Percentiles rank a stretch among this genome's conserved stretches.
Evolutionary conservation across 169 alveolate genomes (phyloP).

Genomic region (Plasmodium inui): DNA sequence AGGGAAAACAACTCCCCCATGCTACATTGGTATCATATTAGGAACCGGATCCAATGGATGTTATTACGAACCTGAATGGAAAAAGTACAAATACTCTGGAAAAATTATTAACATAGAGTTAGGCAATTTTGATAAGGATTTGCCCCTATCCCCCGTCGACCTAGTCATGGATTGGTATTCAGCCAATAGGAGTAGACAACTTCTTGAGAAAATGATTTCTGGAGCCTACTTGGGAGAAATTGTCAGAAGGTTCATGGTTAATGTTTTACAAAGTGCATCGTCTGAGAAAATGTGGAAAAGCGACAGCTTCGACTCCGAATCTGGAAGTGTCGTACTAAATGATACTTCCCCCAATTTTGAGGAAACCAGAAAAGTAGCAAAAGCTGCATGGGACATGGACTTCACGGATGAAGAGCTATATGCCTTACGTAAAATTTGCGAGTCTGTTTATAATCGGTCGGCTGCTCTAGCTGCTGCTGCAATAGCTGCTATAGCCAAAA

Average conservation of each 20-base stretch:
- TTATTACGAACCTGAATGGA: constrained; percentile 89
- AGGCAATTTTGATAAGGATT: constrained; percentile 89
- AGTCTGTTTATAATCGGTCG: constrained; percentile 86
- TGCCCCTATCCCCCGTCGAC: constrained; percentile 90
- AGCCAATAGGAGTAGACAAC: constrained; percentile 89
- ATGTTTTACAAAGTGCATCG: constrained; percentile 84
- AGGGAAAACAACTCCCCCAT: constrained; percentile 84
- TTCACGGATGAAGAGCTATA: constrained; percentile 73
- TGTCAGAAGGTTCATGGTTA: constrained; percentile 84
- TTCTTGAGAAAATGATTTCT: constrained; percentile 89
- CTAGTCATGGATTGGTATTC: constrained; percentile 86
- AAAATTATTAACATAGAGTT: constrained; percentile 89
- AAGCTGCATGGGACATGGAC: constrained; percentile 83
- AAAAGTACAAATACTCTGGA: constrained; percentile 88
- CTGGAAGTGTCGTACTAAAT: constrained; percentile 82
- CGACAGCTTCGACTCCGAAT: constrained; percentile 82
- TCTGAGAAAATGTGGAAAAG: constrained; percentile 86
- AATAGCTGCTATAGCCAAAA: constrained; percentile 86
- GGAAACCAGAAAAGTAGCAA: constrained; percentile 78
- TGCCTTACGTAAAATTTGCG: constrained; percentile 82
- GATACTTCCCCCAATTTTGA: constrained; percentile 79
- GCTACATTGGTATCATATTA: constrained; percentile 88
- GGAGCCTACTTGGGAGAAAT: constrained; percentile 93
- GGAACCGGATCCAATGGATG: constrained; percentile 93
- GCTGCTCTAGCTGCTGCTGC: constrained; percentile 91